A percentile compares a stretch with the other conserved stretches of the same genome.
These are phyloP conservation scores for Daldinia decipiens DNA, from an alignment of 495 filamentous ascomycete species.

Conservation along the genomic window DNA sequence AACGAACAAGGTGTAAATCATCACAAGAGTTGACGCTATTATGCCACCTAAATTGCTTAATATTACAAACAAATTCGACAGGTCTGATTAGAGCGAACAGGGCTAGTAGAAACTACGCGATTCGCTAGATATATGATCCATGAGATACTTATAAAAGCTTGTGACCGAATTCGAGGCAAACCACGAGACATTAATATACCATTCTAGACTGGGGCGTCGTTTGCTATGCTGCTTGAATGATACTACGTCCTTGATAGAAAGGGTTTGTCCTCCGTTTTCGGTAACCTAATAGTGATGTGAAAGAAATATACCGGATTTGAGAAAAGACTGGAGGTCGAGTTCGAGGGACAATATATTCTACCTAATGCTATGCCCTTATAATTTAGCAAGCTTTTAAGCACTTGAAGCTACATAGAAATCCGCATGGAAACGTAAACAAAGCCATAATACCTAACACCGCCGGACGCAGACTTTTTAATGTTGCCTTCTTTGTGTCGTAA, in stretches of 20 bases:
- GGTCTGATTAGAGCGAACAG: no score
- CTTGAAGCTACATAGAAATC: not conserved
- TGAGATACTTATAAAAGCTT: not conserved
- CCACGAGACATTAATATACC: not conserved
- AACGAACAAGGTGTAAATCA: not conserved
- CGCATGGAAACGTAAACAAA: slow-evolving; percentile 27
- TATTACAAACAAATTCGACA: no score
- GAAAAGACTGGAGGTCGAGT: slow-evolving; percentile 9
- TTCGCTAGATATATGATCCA: not conserved
- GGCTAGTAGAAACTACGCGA: no score
- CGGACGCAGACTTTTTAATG: slow-evolving; percentile 23
- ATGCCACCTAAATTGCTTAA: not conserved
- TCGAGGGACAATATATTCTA: not conserved
- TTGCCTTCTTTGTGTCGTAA: slow-evolving; percentile 28
- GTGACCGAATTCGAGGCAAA: not conserved
- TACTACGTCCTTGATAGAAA: not conserved
- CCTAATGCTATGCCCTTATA: not conserved
- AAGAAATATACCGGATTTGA: slow-evolving; percentile 29
- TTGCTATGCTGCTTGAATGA: not conserved
- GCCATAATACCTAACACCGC: slow-evolving; percentile 7
- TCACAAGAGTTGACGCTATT: not conserved
- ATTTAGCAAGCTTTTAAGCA: not conserved
- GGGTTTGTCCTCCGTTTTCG: slow-evolving; percentile 25
- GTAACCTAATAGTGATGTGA: slow-evolving; percentile 2
- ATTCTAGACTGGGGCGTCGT: not conserved